Percentiles rank a stretch among this genome's conserved stretches.
Evolutionary conservation across 2,329 filamentous ascomycete species (phyloP).

Genomic region (Pseudogymnoascus sp.): DNA sequence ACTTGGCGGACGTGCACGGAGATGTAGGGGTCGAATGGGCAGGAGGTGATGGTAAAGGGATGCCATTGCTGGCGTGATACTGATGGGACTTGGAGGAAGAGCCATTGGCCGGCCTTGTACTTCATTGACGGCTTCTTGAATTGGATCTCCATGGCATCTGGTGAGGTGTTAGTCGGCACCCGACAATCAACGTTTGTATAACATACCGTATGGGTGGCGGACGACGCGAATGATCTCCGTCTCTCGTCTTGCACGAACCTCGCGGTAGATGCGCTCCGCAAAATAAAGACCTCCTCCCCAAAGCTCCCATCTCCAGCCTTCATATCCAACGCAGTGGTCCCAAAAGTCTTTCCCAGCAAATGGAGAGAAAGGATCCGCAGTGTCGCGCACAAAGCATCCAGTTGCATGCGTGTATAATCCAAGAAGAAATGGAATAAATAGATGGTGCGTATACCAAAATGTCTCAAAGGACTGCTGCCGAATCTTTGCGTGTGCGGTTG

Average conservation of each 20-base stretch:
- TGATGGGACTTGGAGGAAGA: constrained; percentile 88
- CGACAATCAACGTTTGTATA: background rate
- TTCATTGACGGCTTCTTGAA: constrained; percentile 94
- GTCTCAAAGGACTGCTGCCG: constrained; percentile 96
- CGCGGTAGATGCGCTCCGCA: constrained; percentile 79
- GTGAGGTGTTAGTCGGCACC: constrained; percentile 23
- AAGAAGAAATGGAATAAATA: constrained; percentile 94
- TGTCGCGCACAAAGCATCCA: constrained; percentile 92
- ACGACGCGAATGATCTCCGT: constrained; percentile 92
- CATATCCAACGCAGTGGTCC: constrained; percentile 87
- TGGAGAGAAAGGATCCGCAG: constrained; percentile 61
- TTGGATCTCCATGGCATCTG: constrained; percentile 92
- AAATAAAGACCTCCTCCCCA: constrained; percentile 80
- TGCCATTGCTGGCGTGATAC: constrained; percentile 93
- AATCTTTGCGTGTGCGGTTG: constrained; percentile 85
- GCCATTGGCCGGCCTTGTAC: constrained; percentile 98
- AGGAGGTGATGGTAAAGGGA: constrained; percentile 97
- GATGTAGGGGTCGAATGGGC: constrained; percentile 89
- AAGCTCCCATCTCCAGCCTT: constrained; percentile 96
- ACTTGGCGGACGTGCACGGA: constrained; percentile 94
- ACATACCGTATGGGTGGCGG: constrained; percentile 82
- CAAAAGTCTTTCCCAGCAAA: constrained; percentile 79
- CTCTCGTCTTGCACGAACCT: constrained; percentile 72
- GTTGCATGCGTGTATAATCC: constrained; percentile 93
- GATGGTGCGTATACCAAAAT: constrained; percentile 98